Evolutionary conservation across 441 rosid genomes (phyloP).

Genomic region (Gossypium trilobum): DNA sequence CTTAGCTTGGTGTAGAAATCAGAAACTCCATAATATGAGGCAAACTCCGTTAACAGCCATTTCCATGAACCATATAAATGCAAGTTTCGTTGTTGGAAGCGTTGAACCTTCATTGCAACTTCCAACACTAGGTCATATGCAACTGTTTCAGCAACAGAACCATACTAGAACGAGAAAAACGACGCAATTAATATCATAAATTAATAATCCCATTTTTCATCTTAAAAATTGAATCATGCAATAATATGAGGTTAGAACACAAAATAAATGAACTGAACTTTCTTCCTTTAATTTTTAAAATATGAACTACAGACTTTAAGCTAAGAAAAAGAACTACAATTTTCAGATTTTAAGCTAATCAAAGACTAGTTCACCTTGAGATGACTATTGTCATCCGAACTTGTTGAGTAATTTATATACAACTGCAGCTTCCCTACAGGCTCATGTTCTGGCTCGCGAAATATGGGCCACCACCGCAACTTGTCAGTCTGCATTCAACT

Average conservation of each 20-base stretch:
- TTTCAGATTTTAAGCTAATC: constrained; percentile 2
- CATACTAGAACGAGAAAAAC: constrained; percentile 48
- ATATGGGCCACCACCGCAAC: constrained; percentile 93
- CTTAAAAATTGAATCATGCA: constrained; percentile 1
- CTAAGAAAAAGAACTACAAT: neutral
- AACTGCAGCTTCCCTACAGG: constrained; percentile 83
- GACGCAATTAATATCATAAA: constrained; percentile 19
- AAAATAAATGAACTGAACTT: constrained; percentile 4
- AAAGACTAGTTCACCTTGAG: constrained; percentile 50
- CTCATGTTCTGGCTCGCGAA: constrained; percentile 89
- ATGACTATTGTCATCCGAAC: constrained; percentile 68
- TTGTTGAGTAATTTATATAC: constrained; percentile 68
- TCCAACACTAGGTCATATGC: constrained; percentile 86
- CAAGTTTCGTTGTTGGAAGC: constrained; percentile 81
- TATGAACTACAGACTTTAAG: neutral
- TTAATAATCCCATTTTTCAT: neutral
- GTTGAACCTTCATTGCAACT: constrained; percentile 85
- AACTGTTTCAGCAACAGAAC: constrained; percentile 95
- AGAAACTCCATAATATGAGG: constrained; percentile 89
- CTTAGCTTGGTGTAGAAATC: constrained; percentile 83
- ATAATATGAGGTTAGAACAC: neutral
- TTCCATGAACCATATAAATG: constrained; percentile 84
- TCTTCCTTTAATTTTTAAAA: neutral
- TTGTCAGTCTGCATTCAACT: constrained; percentile 65
- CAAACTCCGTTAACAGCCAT: constrained; percentile 89